Evolutionary conservation across 345 rosid species (phyloP), one percentile per base, ranked within the genome.

Genomic region (Corchorus capsularis): DNA sequence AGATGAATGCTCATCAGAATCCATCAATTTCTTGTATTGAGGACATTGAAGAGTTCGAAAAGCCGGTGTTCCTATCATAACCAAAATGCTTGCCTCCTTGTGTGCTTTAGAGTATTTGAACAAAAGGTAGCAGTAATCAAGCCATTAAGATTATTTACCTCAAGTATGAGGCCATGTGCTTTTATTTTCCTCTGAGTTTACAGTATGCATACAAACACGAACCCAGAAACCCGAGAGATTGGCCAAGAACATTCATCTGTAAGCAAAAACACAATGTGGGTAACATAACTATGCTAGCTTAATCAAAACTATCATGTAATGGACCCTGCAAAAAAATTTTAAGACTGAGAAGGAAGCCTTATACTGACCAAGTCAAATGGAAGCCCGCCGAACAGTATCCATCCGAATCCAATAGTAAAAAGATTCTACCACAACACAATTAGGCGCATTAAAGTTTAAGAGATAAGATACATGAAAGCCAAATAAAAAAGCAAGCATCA

Each of bases 321-420:
- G 53, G 37, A 17, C 13, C 35, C 39, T 56, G 39, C 64, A 71
- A 41, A 13, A 13, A 12, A 8, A 6, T 35, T 52, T 52, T 53
- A 46, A 41, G 4, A 56, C 5, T 13, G n/a, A 19, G 4, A 54
- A 19, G 60, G n/a, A 41, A 39, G 27, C 1, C 64, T 13, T 17
- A 41, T 61, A 62, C 76, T 73, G n/a, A 74, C 77, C 68, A 74
- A 74, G 62, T 74, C 69, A 14, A 55, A 69, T 47, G 75, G 76
- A 35, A 64, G 66, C 35, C 94, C 97, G 0, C 91, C 96, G 81
- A 92, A 92, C 63, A 92, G 70, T 60, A 81, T 17, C 97, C 97
- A 92, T 46, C 97, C 97, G 22, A 92, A 72, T 78, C 74, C 85
- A 65, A 92, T 86, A 8, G 97, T 92, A 64, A 91, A 86, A 69